Evolutionary conservation across 345 rosid genomes (phyloP).

Genomic region (Populus ilicifolia): DNA sequence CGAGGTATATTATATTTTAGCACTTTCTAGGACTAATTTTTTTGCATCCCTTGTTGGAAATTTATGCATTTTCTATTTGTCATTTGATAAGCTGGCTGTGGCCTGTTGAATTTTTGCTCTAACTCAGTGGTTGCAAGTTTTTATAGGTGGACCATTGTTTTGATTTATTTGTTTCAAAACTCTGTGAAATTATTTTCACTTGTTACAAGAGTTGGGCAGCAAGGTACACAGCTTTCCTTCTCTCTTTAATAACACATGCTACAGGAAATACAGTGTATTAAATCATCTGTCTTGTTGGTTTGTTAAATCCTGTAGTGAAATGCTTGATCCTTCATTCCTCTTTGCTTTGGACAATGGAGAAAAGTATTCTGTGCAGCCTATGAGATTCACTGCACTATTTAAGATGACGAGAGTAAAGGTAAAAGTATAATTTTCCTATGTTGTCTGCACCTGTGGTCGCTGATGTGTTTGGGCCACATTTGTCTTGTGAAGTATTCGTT

Average conservation of each 20-base stretch:
- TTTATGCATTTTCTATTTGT: background rate
- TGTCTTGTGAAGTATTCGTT: background rate
- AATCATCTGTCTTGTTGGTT: conserved; percentile 19
- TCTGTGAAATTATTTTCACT: conserved; percentile 79
- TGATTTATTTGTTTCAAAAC: conserved; percentile 83
- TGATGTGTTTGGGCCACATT: background rate
- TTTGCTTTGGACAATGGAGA: conserved; percentile 93
- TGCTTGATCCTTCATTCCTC: conserved; percentile 96
- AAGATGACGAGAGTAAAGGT: conserved; percentile 98
- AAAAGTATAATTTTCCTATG: background rate
- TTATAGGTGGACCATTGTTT: conserved; percentile 95
- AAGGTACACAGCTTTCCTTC: conserved; percentile 46
- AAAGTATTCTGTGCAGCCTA: conserved; percentile 77
- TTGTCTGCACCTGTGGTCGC: background rate
- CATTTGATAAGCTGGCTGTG: background rate
- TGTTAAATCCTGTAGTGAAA: conserved; percentile 54
- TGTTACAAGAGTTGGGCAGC: conserved; percentile 99
- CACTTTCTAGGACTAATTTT: background rate
- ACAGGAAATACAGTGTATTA: conserved; percentile 15
- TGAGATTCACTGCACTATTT: conserved; percentile 79
- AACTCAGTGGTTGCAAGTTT: conserved; percentile 1
- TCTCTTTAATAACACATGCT: conserved; percentile 1
- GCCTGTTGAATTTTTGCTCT: conserved; percentile 3
- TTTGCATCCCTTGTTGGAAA: conserved; percentile 2
- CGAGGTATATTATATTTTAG: conserved; percentile 52